Base-by-base conservation (phyloP, 1,139 yeast genomes). In the Sugiyamaella neomexicana region DNA sequence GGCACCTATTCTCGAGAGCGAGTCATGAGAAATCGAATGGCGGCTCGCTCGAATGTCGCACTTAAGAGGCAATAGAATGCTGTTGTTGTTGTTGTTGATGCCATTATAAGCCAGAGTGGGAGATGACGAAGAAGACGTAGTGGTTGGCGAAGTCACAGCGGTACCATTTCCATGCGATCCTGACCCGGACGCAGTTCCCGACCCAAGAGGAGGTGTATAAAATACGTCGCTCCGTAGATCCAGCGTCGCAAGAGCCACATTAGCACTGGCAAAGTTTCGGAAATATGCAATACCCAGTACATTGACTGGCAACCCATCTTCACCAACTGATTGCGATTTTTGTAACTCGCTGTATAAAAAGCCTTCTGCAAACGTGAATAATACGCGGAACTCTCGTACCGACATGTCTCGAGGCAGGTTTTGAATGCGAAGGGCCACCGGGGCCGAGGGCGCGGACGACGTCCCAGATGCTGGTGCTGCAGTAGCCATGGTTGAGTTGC, bases 321-420 rank as follows among this genome's bases (percentile, higher is more conserved):
- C 68, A 2, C 66, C 65, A 36, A 65, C 56, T 8, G 65, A 60
- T 15, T 68, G 65, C 37, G 70, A 62, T 52, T 64, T 64, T 48
- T 73, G 72, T 51, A 89, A 70, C 61, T 88, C 96, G 51, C 87
- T 78, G 60, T 75, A 71, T 36, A 83, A 68, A 61, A 86, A 89
- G 62, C 89, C 96, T 55, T 80, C 76, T 16, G 95, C 95, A 61
- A 91, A 77, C 6, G 97, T 80, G 68, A 91, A 91, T 32, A 91
- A 77, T 36, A 88, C 76, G 42, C 82, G 77, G 16, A 93, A 86
- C 69, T 91, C 98, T 65, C 97, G 81, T 32, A 78, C 68, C 2
- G 91, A 72, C 45, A 90, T 73, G 68, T 90, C 96, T 8, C 75
- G 67, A 1, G 98, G 97, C 20, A 89, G 70, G 65, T 86, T 85